Evolutionary conservation across 805 yeast species (phyloP).

Genomic region (Candida nemodendra): DNA sequence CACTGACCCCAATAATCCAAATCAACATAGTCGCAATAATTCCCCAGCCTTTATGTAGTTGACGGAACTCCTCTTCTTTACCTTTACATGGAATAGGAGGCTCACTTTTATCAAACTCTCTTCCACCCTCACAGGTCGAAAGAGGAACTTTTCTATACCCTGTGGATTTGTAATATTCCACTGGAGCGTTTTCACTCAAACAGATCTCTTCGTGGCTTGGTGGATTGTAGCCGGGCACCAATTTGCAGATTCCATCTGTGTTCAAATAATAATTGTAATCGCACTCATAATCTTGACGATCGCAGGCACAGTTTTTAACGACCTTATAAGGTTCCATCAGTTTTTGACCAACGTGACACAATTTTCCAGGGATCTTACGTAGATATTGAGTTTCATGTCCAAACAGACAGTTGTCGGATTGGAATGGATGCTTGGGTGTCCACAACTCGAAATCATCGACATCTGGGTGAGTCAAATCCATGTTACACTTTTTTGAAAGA

Average conservation of each 20-base stretch:
- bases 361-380: constrained; percentile 58
- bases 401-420: constrained; percentile 55
- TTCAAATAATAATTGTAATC: constrained; percentile 76
- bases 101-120: constrained; percentile 53
- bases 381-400: constrained; percentile 64
- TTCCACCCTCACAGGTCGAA: constrained; percentile 81
- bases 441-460: constrained; percentile 60
- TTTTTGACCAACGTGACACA: constrained; percentile 64
- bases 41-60: constrained; percentile 50
- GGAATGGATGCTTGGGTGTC: constrained; percentile 56
- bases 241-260: constrained; percentile 71
- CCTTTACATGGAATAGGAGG: constrained; percentile 81
- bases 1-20: constrained; percentile 53
- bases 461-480: constrained; percentile 43
- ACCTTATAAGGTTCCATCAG: constrained; percentile 55
- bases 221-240: constrained; percentile 68
- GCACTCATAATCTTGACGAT: constrained; percentile 85
- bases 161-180: constrained; percentile 76
- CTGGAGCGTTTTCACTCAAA: constrained; percentile 47
- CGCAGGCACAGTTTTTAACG: constrained; percentile 71
- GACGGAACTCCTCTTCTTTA: constrained; percentile 62
- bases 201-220: constrained; percentile 66
- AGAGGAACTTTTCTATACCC: constrained; percentile 84
- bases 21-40: constrained; percentile 42
- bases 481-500: constrained; percentile 47